Base-by-base conservation (phyloP, 2,329 filamentous ascomycete species). In the Orbilia javanica region DNA sequence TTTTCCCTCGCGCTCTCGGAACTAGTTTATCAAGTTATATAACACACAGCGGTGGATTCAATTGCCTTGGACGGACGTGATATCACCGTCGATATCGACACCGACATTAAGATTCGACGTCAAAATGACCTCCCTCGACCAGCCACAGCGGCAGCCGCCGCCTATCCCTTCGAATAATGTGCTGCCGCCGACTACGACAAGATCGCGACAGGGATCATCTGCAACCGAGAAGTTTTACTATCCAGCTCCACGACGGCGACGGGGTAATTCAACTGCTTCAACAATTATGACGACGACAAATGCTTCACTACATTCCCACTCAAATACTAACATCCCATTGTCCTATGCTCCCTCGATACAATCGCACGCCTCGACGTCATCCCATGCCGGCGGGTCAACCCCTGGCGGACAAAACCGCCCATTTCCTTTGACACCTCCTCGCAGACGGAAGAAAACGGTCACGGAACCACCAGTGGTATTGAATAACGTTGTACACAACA, bases 191-290 rank as follows among this genome's bases (percentile, higher is more conserved):
- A 46, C 52, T 6, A 55, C 69, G 48, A 79, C 68, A 34, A 69
- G 75, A 69, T 65, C 68, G 69, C 66, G 74, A 18, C 75, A 79
- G 29, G 75, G 75, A 13, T 79, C 75, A 2, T 79, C 75, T 69
- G 75, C 75, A 29, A 79, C 75, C 20, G 75, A 79, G 69, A 79
- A 79, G 52, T 79, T 79, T n/a, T 79, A 79, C 52, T 74, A 79
- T 66, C 75, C 69, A 42, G 64, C 69, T 52, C 75, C 75, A 50
- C 75, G 75, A 66, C 75, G 75, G 75, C 69, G 75, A 60, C 63
- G 75, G 42, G 75, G 70, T 18, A 73, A 74, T 44, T 74, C 70
- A 46, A 74, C 65, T 20, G 50, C 75, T 15, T 73, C 75, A 25
- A 74, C 69, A 3, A 39, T 74, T 22, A 79, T 79, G 69, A 79